These are phyloP conservation scores for Colletotrichum musae DNA, from an alignment of 2,329 filamentous ascomycete genomes.

Conservation along the genomic window DNA sequence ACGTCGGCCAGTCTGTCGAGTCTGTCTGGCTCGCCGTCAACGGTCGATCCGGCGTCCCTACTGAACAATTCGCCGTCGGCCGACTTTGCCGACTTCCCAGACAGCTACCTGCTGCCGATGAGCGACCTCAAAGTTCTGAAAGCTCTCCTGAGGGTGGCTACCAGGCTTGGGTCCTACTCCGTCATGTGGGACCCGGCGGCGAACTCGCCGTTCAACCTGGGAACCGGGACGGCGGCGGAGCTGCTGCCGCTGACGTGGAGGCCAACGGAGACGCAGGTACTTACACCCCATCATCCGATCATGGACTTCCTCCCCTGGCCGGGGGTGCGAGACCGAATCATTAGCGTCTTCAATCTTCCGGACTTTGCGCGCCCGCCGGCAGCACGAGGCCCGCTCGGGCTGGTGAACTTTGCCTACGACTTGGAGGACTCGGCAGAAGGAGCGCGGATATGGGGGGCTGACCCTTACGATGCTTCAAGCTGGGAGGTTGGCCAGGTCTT, in stretches of 20 bases:
- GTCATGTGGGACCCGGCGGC: constrained; percentile 62
- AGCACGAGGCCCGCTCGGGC: constrained; percentile 61
- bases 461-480: constrained; percentile 62
- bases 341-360: constrained; percentile 66
- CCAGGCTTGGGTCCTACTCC: constrained; percentile 58
- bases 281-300: constrained; percentile 69
- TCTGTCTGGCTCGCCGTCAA: constrained; percentile 11
- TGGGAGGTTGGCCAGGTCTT: constrained; percentile 74
- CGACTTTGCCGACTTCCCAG: constrained; percentile 51
- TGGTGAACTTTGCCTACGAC: constrained; percentile 69
- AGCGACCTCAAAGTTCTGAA: constrained; percentile 64
- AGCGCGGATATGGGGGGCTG: constrained; percentile 62
- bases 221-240: constrained; percentile 48
- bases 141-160: constrained; percentile 62
- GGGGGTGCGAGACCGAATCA: constrained; percentile 64
- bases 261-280: constrained; percentile 64
- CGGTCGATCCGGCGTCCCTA: constrained; percentile 34
- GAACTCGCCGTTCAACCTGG: constrained; percentile 61
- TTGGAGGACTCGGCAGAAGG: constrained; percentile 70
- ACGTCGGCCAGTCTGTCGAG: constrained; percentile 1
- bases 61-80: constrained; percentile 35
- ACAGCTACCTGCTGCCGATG: constrained; percentile 64
- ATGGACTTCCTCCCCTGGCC: constrained; percentile 73
- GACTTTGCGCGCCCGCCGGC: constrained; percentile 61
- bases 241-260: constrained; percentile 63